Conservation (phyloP, 495 filamentous ascomycete species). For the Penicillium samsonianum region DNA sequence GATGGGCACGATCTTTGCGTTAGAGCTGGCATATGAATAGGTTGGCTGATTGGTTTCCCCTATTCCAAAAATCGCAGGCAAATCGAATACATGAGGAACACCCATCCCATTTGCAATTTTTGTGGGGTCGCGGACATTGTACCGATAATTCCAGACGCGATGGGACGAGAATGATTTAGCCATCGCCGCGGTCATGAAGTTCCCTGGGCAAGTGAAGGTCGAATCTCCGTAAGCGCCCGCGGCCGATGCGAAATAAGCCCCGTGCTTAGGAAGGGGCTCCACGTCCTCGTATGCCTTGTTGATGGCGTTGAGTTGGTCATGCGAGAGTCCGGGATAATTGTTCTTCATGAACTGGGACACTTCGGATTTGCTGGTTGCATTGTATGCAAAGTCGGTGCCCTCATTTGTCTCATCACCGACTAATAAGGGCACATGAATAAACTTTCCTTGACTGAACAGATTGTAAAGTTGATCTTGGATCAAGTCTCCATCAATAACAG, state of each 20-base stretch:
- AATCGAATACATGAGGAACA: conserved; percentile 64
- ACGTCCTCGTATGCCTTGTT: conserved; percentile 55
- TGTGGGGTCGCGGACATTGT: conserved; percentile 57
- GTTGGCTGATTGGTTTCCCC: conserved; percentile 27
- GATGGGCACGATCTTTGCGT: conserved; percentile 51
- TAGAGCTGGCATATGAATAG: conserved; percentile 31
- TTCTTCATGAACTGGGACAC: conserved; percentile 56
- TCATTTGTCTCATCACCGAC: conserved; percentile 68
- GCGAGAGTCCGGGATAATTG: conserved; percentile 59
- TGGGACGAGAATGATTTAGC: conserved; percentile 35
- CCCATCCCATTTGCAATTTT: conserved; percentile 55
- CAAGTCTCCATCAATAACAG: conserved; percentile 58
- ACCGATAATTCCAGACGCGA: conserved; percentile 60
- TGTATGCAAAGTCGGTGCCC: conserved; percentile 60
- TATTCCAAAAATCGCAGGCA: conserved; percentile 55
- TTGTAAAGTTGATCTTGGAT: conserved; percentile 56
- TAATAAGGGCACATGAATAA: conserved; percentile 63
- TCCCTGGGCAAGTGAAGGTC: conserved; percentile 64
- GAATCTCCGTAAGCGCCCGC: conserved; percentile 66
- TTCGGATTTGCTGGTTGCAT: conserved; percentile 42
- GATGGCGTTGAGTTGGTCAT: conserved; percentile 52
- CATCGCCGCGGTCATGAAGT: conserved; percentile 42
- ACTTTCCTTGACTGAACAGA: conserved; percentile 52
- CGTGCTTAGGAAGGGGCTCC: conserved; percentile 40
- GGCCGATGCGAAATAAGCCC: conserved; percentile 56